Evolutionary conservation across 805 yeast species (phyloP), one percentile per base, ranked within the genome.

Genomic region (Candida easanensis): DNA sequence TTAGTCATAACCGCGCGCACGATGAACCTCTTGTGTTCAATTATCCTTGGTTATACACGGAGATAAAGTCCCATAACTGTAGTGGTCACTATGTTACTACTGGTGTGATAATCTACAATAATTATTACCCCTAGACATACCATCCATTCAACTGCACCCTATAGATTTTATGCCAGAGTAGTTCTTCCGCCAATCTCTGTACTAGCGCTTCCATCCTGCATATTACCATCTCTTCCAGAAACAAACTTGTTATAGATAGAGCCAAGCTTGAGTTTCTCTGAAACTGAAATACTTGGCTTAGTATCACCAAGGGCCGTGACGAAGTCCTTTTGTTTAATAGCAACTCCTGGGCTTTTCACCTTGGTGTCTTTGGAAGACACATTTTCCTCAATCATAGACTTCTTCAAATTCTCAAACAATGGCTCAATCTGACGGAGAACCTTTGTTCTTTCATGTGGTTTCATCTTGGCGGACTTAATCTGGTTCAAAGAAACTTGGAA

Each of bases 191-290:
- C 53, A 22, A 50, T 39, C 7, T 46, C 53, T 3, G 39, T 46
- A 20, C 53, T 46, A 79, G 56, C 93, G 79, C 4, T 91, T 79
- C 97, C 97, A 50, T 80, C 81, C 1, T 95, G 96, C 88, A 91
- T 80, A 45, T 83, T 82, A 0, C 96, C 97, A 44, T 85, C 90
- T 35, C 97, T 66, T 14, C 79, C 88, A 32, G 80, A 74, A 5
- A 82, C 77, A 57, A 91, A 93, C 57, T 83, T 81, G 17, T 68
- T 59, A 58, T 91, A 91, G 26, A 91, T 82, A 0, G 60, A 64
- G 19, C 69, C 62, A 38, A 91, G 72, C 55, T 88, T 86, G 7
- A 53, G 52, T 47, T 76, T 73, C 56, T 91, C 98, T 16, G 80
- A 74, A 0, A 67, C 62, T 0, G 97, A 89, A 22, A 91, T 88